These are phyloP conservation scores for Cladobotryum protrusum DNA, from an alignment of 2,329 filamentous ascomycete species.

Conservation along the genomic window DNA sequence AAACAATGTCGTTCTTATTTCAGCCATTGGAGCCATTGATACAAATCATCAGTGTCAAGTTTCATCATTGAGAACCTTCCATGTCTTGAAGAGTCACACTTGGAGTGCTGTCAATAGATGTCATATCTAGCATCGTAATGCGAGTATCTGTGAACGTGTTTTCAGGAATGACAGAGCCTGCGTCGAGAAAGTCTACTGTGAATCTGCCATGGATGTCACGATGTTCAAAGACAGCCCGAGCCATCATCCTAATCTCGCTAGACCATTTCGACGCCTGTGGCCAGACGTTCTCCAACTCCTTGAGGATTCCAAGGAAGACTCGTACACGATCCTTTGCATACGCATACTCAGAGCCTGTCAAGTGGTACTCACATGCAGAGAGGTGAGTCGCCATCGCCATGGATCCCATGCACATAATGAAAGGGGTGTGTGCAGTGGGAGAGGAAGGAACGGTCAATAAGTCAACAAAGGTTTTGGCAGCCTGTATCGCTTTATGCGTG, in stretches of 20 bases:
- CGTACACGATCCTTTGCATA: constrained; percentile 13
- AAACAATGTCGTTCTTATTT: too few species aligned
- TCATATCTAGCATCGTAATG: too few species aligned
- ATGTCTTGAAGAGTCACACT: too few species aligned
- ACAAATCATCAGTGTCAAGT: too few species aligned
- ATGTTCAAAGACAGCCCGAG: constrained; percentile 8
- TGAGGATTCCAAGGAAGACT: constrained; percentile 15
- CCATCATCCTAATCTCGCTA: constrained; percentile 14
- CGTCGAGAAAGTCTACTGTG: too few species aligned
- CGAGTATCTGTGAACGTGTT: too few species aligned
- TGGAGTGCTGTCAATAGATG: too few species aligned
- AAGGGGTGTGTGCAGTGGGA: constrained; percentile 13
- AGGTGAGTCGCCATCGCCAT: constrained; percentile 15
- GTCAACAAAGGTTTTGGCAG: constrained; percentile 13
- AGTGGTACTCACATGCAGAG: constrained; percentile 13
- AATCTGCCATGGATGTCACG: neutral
- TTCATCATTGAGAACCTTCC: too few species aligned
- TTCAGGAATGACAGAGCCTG: too few species aligned
- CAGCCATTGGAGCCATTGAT: too few species aligned
- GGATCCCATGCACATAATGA: constrained; percentile 17
- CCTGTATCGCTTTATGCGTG: constrained; percentile 11
- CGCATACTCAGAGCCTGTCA: constrained; percentile 4
- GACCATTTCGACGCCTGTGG: constrained; percentile 13
- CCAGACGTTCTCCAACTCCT: constrained; percentile 14
- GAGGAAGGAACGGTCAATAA: constrained; percentile 12